Evolutionary conservation across 345 rosid species (phyloP), one percentile per base, ranked within the genome.

Genomic region (Stellera chamaejasme): DNA sequence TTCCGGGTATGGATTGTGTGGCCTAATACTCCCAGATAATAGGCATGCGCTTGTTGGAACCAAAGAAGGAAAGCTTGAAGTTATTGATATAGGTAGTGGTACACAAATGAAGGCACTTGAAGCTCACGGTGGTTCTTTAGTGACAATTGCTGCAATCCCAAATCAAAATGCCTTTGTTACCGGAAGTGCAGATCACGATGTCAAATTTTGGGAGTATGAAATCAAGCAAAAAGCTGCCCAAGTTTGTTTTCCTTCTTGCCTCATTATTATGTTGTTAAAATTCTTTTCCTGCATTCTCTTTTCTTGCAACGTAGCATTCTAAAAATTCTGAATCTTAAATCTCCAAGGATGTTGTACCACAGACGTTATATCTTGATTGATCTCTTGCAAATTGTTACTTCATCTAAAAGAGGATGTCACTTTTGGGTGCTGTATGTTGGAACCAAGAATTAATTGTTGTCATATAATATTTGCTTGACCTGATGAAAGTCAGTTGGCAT

Each of bases 1-100:
- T 62, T 92, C 99, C 63, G 97, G 84, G 45, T 93, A 79, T 77
- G 97, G 99, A 56, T 63, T 93, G 26, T 93, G 97, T 80, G 93
- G 99, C 66, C 68, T 93, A 59, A 82, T 93, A 54, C 71, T 79
- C 67, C 97, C 99, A 61, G 69, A 86, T 47, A 86, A 80, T 55
- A 86, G 79, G 74, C 79, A 88, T 63, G 90, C 96, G 36, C 68
- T 93, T 49, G 86, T 93, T 67, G 99, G 99, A 72, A 93, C 99
- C n/a, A 89, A 87, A 79, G 75, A 55, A 56, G 99, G 99, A 47
- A 69, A 69, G 58, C 69, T 89, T 54, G 99, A 92, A 74, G 69
- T 92, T 59, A 74, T 92, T 68, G 99, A 89, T 52, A 65, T 92
- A 12, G 97, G 96, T 25, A 84, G 97, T 69, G 91, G 91, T 43